Evolutionary conservation across 768 basidiomycete genomes (phyloP).

Genomic region (Stropharia rugosoannulata): DNA sequence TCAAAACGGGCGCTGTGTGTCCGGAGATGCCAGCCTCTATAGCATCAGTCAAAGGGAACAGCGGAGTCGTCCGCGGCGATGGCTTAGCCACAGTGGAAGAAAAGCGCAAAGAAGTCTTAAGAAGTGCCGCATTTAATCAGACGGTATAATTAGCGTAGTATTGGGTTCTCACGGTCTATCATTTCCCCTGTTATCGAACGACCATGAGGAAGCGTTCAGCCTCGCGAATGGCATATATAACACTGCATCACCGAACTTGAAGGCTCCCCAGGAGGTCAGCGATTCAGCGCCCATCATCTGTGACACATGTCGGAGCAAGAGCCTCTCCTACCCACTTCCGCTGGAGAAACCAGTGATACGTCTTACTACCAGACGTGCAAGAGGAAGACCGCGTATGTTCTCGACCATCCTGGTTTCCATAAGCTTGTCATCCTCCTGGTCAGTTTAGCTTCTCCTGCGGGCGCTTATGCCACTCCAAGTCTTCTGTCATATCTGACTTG

Average conservation of each 20-base stretch:
- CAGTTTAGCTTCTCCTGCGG: conserved; percentile 22
- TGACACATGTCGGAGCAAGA: conserved; percentile 44
- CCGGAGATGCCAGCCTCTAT: too few species aligned
- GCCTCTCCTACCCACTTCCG: conserved; percentile 38
- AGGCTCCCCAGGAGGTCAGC: neutral
- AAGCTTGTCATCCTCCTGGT: conserved; percentile 58
- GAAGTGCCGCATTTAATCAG: neutral
- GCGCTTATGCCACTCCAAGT: neutral
- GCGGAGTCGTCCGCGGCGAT: too few species aligned
- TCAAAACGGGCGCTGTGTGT: too few species aligned
- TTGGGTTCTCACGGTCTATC: neutral
- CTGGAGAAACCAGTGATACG: neutral
- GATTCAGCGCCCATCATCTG: conserved; percentile 11
- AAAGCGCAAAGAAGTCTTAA: neutral
- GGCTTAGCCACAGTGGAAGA: neutral
- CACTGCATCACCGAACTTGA: neutral
- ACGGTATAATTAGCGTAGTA: neutral
- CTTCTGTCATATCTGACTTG: neutral
- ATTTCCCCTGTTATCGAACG: neutral
- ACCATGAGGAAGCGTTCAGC: neutral
- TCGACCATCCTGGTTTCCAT: conserved; percentile 57
- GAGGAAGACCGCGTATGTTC: conserved; percentile 38
- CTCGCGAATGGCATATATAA: too few species aligned
- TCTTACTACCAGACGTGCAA: conserved; percentile 22
- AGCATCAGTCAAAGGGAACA: too few species aligned